Percentiles rank a stretch among this genome's conserved stretches.
These are phyloP conservation scores for Sutorius australiensis DNA, from an alignment of 768 basidiomycete species.

Conservation along the genomic window DNA sequence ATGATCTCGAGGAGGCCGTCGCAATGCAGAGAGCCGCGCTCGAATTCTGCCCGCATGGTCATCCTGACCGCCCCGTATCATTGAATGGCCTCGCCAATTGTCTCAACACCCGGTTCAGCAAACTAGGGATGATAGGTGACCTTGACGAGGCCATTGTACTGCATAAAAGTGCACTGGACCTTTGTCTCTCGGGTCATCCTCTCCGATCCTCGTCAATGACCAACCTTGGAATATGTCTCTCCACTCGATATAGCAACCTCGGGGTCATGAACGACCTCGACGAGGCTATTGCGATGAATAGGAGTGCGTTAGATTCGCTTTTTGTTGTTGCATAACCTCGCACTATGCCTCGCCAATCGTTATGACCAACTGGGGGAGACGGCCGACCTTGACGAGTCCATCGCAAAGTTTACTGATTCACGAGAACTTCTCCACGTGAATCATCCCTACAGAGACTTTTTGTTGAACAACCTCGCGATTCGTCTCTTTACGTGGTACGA, in stretches of 20 bases:
- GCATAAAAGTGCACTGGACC: not conserved
- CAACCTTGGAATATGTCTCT: not conserved
- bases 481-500: not conserved
- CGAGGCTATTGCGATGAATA: not conserved
- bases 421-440: not conserved
- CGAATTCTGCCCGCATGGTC: conserved; percentile 4
- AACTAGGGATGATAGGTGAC: no score
- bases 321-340: not conserved
- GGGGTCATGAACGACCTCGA: not conserved
- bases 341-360: not conserved
- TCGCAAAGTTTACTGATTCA: not conserved
- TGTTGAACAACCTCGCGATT: not conserved
- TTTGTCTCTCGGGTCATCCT: not conserved
- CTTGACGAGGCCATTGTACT: not conserved
- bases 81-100: conserved; percentile 18
- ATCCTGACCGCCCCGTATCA: conserved; percentile 9
- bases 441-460: not conserved
- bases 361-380: not conserved
- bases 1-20: conserved; percentile 21
- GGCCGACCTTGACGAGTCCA: not conserved
- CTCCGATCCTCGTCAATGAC: not conserved
- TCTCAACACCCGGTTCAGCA: no score
- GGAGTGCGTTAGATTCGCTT: not conserved
- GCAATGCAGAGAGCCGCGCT: conserved; percentile 6
- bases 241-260: not conserved